Evolutionary conservation across 2,329 filamentous ascomycete species (phyloP), one percentile per base, ranked within the genome.

Genomic region (Fusarium chuoi): DNA sequence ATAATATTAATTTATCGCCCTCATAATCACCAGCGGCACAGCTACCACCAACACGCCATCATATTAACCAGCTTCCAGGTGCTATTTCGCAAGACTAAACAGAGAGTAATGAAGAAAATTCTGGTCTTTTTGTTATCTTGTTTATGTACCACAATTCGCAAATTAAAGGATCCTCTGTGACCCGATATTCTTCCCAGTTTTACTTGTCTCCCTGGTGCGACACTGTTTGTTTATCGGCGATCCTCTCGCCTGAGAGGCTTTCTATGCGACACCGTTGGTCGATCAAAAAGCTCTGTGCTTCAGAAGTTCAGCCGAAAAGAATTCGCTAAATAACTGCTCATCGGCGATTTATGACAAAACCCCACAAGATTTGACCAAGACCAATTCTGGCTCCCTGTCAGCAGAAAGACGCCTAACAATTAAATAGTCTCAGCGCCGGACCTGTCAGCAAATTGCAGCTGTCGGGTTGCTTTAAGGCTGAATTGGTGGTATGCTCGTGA

Each of bases 91-190:
- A 52, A 28, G 55, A 33, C n/a, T 36, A 46, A 65, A n/a, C 38
- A 22, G n/a, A 15, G 33, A 33, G 5, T 6, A 6, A 33, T 33
- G 33, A 33, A 33, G 18, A 20, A 15, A 52, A 35, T 12, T 35
- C n/a, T 24, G 7, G 17, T 51, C 17, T 26, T 28, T 57, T 33
- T 38, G 49, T 55, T 45, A 33, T 61, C 20, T 44, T 35, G n/a
- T 56, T 58, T 56, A 52, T 35, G 44, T 60, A 48, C n/a, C 46
- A 52, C 59, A 42, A 35, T 48, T 49, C 13, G 48, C 51, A 73
- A 65, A 73, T 73, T 69, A 73, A 72, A 73, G 70, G 69, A 73
- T 65, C 58, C 49, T 55, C 17, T 44, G 26, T 35, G 69, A 65
- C 70, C 70, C 70, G 49, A 41, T 69, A n/a, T 72, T 73, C 35